Evolutionary conservation across 2,329 filamentous ascomycete species (phyloP).

Genomic region (Blastomyces percursus): DNA sequence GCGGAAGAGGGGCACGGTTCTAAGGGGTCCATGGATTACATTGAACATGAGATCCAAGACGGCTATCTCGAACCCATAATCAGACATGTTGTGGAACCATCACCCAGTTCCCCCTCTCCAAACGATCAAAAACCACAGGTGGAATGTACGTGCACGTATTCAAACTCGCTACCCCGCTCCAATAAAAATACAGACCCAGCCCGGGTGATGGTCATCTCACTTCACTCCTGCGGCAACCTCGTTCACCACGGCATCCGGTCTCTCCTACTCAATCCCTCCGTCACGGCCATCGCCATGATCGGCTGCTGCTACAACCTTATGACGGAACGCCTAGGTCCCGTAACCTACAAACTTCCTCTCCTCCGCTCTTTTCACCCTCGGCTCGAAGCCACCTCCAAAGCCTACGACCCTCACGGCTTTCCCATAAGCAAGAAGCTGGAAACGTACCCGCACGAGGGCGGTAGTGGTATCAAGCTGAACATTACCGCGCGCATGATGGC

Average conservation of each 20-base stretch:
- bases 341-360: constrained; percentile 72
- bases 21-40: constrained; percentile 31
- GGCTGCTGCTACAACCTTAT: constrained; percentile 97
- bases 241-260: constrained; percentile 87
- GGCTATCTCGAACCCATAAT: constrained; percentile 34
- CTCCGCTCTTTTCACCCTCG: constrained; percentile 64
- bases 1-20: background rate
- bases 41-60: constrained; percentile 36
- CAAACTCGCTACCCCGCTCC: background rate
- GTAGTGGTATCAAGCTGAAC: constrained; percentile 66
- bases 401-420: constrained; percentile 82
- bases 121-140: background rate
- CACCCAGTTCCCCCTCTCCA: background rate
- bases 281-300: constrained; percentile 86
- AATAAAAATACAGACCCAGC: constrained; percentile 18
- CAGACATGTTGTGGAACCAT: constrained; percentile 24
- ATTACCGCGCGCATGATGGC: constrained; percentile 98
- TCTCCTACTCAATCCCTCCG: constrained; percentile 68
- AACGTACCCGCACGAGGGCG: constrained; percentile 42
- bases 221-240: constrained; percentile 97
- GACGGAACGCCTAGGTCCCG: constrained; percentile 77
- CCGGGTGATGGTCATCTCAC: constrained; percentile 74
- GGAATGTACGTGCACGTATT: background rate
- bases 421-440: constrained; percentile 71
- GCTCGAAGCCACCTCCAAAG: constrained; percentile 54